Base-by-base conservation (phyloP, 2,329 filamentous ascomycete genomes). In the Fusarium coicis region DNA sequence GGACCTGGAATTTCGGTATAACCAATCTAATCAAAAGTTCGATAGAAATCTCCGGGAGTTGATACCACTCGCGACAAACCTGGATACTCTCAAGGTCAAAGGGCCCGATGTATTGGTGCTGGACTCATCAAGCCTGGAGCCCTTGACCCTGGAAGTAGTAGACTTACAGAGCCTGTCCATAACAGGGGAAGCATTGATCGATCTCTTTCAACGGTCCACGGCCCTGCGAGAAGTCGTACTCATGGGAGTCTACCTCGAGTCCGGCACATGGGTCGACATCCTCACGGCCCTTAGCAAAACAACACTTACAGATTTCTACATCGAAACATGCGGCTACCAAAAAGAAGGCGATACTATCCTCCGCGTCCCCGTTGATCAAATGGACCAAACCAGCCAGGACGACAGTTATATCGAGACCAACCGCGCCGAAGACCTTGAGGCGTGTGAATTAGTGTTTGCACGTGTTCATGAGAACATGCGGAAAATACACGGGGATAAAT, bases 241-340 rank as follows among this genome's bases (percentile, higher is more conserved):
- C 1, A 36, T n/a, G 23, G 42, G 42, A 3, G 36, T 63, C 10
- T 42, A 30, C 4, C 55, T 63, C 28, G n/a, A 28, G 12, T 34
- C 60, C 11, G 60, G 43, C n/a, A 63, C 55, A 4, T 63, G 60
- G 60, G 16, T 42, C 7, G 36, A 63, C 0, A n/a, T 34, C 0
- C 30, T 63, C 8, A 36, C 15, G 3, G 34, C 30, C 1, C 1
- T 63, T 2, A 63, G 54, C 36, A 10, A 61, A 44, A 47, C 60
- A 0, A 15, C 19, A 1, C 34, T 63, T 1, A 49, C 55, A 6
- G 14, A 8, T 5, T 40, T 63, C 30, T 40, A 61, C 19, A 30
- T 63, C 15, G 60, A 61, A 28, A 40, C 42, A 10, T 63, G 60
- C n/a, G 42, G 34, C 11, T 60, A 63, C 6, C n/a, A 44, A 26